phyloP scores from a whole-genome alignment of 75 land plant species.

The Isoetes taiwanensis region DNA sequence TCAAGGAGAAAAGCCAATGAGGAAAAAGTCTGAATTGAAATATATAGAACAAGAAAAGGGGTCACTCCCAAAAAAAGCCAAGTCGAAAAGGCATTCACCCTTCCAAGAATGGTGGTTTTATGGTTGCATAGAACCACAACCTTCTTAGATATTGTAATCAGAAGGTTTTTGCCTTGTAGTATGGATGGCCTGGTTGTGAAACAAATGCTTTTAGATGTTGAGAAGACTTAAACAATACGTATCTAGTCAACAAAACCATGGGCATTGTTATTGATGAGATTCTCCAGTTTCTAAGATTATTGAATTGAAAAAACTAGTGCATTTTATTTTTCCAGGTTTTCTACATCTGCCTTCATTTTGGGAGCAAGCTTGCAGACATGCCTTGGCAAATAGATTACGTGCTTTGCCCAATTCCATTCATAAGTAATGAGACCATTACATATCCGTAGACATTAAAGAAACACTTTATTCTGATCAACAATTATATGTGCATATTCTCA shows the following conservation, averaged over 20 bases:
- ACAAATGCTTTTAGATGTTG: slow-evolving; percentile 84
- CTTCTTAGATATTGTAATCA: background rate
- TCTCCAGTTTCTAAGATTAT: background rate
- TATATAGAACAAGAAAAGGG: no score
- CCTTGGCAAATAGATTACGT: slow-evolving; percentile 98
- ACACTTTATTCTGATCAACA: no score
- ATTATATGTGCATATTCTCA: background rate
- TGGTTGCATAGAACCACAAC: no score
- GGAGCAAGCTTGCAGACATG: slow-evolving; percentile 98
- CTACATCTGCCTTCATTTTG: slow-evolving; percentile 99
- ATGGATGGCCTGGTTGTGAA: slow-evolving; percentile 99
- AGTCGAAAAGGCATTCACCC: no score
- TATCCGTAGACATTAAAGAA: no score
- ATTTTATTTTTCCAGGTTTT: slow-evolving; percentile 45
- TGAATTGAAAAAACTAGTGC: background rate
- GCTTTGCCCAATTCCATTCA: slow-evolving; percentile 89
- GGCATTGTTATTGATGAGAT: slow-evolving; percentile 58
- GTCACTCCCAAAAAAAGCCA: no score
- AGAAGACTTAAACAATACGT: slow-evolving; percentile 30
- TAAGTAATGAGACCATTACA: slow-evolving; percentile 22
- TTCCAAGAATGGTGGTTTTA: no score
- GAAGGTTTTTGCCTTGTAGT: slow-evolving; percentile 30
- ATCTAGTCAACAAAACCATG: slow-evolving; percentile 56
- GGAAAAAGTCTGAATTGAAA: no score
- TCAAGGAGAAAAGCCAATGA: no score